Evolutionary conservation across 2,329 filamentous ascomycete genomes (phyloP).

Genomic region (Aspergillus sp.): DNA sequence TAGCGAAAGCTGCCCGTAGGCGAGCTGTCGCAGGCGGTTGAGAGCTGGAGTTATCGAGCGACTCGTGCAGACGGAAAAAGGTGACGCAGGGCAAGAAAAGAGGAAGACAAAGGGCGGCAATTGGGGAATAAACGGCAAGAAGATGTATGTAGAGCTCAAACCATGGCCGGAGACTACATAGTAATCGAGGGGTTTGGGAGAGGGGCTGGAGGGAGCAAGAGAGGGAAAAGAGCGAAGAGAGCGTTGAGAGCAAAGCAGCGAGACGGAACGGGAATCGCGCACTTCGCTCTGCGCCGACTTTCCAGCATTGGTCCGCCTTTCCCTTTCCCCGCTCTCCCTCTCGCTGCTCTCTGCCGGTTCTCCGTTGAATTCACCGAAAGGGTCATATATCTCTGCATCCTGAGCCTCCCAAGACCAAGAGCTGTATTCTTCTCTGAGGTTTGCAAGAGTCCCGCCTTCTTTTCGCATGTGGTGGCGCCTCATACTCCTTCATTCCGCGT

Average conservation of each 20-base stretch:
- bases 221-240: conserved; percentile 32
- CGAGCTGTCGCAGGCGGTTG: conserved; percentile 27
- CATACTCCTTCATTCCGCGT: conserved; percentile 7
- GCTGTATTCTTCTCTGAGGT: background rate
- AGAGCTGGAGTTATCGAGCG: conserved; percentile 18
- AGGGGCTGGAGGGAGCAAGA: conserved; percentile 32
- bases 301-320: conserved; percentile 10
- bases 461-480: conserved; percentile 5
- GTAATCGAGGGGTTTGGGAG: conserved; percentile 37
- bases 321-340: conserved; percentile 10
- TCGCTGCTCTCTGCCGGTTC: background rate
- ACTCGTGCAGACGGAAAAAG: conserved; percentile 20
- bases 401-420: background rate
- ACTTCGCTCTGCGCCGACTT: background rate
- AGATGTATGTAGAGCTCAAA: conserved; percentile 29
- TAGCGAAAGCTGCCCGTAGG: conserved; percentile 19
- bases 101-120: conserved; percentile 22
- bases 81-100: conserved; percentile 12
- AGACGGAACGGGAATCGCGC: conserved; percentile 19
- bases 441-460: background rate
- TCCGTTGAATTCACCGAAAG: background rate
- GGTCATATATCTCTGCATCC: background rate
- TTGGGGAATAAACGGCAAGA: conserved; percentile 20
- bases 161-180: conserved; percentile 41
- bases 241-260: conserved; percentile 25